These are phyloP conservation scores for Cunninghamia lanceolata DNA, from an alignment of 75 land plant genomes.

Conservation along the genomic window DNA sequence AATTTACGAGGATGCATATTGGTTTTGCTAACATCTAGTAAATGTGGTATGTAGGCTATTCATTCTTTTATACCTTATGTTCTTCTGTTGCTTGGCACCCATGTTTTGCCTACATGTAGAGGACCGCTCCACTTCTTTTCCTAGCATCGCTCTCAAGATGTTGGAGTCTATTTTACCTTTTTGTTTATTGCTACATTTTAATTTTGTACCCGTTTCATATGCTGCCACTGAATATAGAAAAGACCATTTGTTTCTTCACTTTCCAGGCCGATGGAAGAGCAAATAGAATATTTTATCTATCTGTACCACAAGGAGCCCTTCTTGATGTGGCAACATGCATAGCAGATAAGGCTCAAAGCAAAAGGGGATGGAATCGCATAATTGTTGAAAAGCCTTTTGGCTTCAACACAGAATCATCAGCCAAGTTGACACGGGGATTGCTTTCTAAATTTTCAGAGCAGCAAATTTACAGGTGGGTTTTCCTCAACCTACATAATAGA, in stretches of 20 bases:
- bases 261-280: constrained; percentile 42
- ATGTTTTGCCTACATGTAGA: neutral
- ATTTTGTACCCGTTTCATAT: neutral
- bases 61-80: neutral
- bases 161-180: neutral
- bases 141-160: neutral
- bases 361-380: constrained; percentile 68
- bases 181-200: neutral
- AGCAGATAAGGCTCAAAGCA: constrained; percentile 45
- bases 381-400: constrained; percentile 85
- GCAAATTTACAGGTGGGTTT: constrained; percentile 62
- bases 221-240: neutral
- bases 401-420: constrained; percentile 39
- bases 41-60: neutral
- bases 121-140: neutral
- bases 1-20: neutral
- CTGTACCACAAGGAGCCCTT: constrained; percentile 70
- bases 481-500: neutral
- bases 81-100: neutral
- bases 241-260: neutral
- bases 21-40: constrained; percentile 3
- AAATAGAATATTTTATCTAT: constrained; percentile 76
- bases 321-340: constrained; percentile 52
- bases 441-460: constrained; percentile 40
- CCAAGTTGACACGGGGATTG: constrained; percentile 32